Percentiles rank a stretch among this genome's conserved stretches.
Conservation (phyloP, 2,329 filamentous ascomycete genomes). For the Beauveria sp. region DNA sequence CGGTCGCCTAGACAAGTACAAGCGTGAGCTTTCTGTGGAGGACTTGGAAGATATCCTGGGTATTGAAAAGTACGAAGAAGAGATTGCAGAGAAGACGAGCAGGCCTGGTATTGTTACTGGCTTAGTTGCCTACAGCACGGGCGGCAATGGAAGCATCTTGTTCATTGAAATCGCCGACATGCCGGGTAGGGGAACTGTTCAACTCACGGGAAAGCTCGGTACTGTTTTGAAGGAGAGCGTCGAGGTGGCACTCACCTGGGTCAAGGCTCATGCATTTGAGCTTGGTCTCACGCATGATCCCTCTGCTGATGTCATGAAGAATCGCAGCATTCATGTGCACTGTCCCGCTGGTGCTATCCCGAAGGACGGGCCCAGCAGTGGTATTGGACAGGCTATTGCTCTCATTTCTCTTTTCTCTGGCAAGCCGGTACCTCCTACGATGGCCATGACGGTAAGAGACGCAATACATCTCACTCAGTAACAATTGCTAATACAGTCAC, state of each 20-base stretch:
- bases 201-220: conserved; percentile 92
- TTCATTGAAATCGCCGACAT: conserved; percentile 99
- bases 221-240: conserved; percentile 96
- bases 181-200: conserved; percentile 85
- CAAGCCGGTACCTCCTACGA: conserved; percentile 77
- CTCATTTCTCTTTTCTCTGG: conserved; percentile 84
- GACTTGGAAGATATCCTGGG: conserved; percentile 89
- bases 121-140: conserved; percentile 87
- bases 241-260: conserved; percentile 93
- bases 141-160: conserved; percentile 89
- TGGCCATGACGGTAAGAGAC: conserved; percentile 80
- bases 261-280: conserved; percentile 91
- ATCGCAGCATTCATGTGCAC: conserved; percentile 88
- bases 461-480: conserved; percentile 7
- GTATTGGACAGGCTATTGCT: conserved; percentile 88
- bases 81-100: conserved; percentile 79
- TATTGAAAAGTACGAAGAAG: conserved; percentile 89
- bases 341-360: conserved; percentile 92
- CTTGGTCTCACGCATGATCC: conserved; percentile 75
- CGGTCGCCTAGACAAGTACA: conserved; percentile 61
- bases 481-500: conserved; percentile 18
- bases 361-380: conserved; percentile 83
- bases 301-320: conserved; percentile 90
- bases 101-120: conserved; percentile 92
- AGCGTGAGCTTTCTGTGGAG: conserved; percentile 61